phyloP scores from a whole-genome alignment of 306 rosid species.

The Rosa lucieae region DNA sequence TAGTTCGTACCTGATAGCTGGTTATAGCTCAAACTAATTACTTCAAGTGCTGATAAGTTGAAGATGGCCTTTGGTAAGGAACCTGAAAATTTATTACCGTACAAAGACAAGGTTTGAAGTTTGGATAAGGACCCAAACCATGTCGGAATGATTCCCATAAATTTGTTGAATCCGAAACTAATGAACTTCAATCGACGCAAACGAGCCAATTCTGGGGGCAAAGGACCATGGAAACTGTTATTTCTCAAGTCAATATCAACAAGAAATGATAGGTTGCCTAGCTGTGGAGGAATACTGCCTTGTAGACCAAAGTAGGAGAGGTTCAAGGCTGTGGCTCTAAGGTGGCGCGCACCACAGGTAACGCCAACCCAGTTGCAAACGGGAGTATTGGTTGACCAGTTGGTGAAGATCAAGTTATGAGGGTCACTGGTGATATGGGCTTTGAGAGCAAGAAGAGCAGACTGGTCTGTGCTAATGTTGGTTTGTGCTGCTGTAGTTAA shows the following conservation, averaged over 20 bases:
- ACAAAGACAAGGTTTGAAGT: too few species aligned
- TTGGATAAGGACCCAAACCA: too few species aligned
- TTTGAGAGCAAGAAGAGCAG: constrained; percentile 30
- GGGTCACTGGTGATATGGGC: constrained; percentile 22
- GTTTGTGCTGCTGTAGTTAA: background rate
- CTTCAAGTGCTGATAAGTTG: too few species aligned
- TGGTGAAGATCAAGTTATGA: background rate
- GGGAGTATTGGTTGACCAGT: constrained; percentile 13
- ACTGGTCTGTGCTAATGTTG: constrained; percentile 18
- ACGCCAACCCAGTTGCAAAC: constrained; percentile 28
- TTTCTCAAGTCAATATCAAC: constrained; percentile 4
- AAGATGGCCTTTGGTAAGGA: too few species aligned
- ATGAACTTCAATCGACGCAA: constrained; percentile 13
- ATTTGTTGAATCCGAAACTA: constrained; percentile 3
- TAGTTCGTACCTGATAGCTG: constrained; percentile 13
- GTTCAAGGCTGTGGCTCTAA: constrained; percentile 5
- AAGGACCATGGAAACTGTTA: constrained; percentile 21
- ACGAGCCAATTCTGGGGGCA: constrained; percentile 1
- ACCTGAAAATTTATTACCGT: too few species aligned
- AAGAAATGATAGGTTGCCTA: constrained; percentile 30
- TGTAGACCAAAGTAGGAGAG: constrained; percentile 20
- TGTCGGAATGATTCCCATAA: constrained; percentile 25
- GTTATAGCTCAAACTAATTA: constrained; percentile 10
- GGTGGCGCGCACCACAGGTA: constrained; percentile 1
- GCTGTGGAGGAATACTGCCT: constrained; percentile 18